phyloP scores from a whole-genome alignment of 495 filamentous ascomycete genomes.

The Articulospora tetracladia region DNA sequence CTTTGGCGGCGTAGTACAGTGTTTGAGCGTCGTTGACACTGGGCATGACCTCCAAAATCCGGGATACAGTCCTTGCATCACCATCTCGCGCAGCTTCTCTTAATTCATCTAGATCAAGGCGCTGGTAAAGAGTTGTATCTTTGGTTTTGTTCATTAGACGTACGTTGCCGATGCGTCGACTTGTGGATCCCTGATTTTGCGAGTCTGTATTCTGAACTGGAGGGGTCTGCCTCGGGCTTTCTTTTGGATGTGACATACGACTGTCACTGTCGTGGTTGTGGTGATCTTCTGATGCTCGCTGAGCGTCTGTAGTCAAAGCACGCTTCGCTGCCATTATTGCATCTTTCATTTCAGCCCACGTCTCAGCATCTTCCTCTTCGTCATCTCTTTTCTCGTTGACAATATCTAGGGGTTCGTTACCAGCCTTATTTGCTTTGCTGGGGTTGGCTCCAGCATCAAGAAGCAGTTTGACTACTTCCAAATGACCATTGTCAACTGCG shows the following conservation, averaged over 20 bases:
- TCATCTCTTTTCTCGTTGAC: constrained; percentile 45
- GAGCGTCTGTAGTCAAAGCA: constrained; percentile 23
- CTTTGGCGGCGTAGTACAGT: constrained; percentile 85
- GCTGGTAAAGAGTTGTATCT: constrained; percentile 51
- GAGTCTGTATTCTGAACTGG: constrained; percentile 36
- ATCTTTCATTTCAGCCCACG: constrained; percentile 47
- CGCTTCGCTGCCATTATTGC: constrained; percentile 50
- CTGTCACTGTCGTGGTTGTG: constrained; percentile 49
- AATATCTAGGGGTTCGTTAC: constrained; percentile 82
- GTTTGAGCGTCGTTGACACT: constrained; percentile 73
- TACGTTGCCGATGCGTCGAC: constrained; percentile 27
- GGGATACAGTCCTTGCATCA: constrained; percentile 73
- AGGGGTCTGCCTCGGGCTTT: constrained; percentile 63
- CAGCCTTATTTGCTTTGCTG: constrained; percentile 77
- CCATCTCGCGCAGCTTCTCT: constrained; percentile 77
- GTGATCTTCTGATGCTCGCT: constrained; percentile 28
- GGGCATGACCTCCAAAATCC: constrained; percentile 71
- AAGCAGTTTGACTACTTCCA: constrained; percentile 83
- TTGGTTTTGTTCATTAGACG: constrained; percentile 53
- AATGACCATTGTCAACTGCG: constrained; percentile 89
- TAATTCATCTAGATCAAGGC: constrained; percentile 64
- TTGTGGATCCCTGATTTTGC: constrained; percentile 29
- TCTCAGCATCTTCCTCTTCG: constrained; percentile 50
- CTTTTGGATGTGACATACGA: constrained; percentile 63
- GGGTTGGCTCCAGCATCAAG: constrained; percentile 87